Conservation (phyloP, 768 basidiomycete genomes). For the Hirschioporus abietinus region DNA sequence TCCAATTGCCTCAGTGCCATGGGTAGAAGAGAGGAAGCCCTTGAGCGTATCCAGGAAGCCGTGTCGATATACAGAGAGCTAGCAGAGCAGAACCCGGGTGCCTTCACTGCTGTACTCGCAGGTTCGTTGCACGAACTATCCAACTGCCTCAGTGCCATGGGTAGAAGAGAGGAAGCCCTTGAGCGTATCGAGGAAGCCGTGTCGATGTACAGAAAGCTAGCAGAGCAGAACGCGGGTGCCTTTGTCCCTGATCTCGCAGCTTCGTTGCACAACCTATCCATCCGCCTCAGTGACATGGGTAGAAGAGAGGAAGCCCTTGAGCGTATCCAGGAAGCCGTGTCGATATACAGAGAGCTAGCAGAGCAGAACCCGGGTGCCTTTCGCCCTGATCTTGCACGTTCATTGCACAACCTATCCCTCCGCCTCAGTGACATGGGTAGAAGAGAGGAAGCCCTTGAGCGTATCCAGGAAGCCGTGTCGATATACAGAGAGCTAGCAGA, state of each 20-base stretch:
- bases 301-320: conserved; percentile 10
- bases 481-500: conserved; percentile 10
- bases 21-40: conserved; percentile 10
- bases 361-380: conserved; percentile 3
- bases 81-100: not conserved
- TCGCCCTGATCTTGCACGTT: conserved; percentile 3
- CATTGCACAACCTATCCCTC: conserved; percentile 11
- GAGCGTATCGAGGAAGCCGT: conserved; percentile 7
- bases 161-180: conserved; percentile 10
- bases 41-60: conserved; percentile 7
- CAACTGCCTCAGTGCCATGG: conserved; percentile 7
- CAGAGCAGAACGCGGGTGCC: not conserved
- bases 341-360: conserved; percentile 5
- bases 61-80: conserved; percentile 5
- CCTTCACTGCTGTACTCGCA: conserved; percentile 7
- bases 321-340: conserved; percentile 9
- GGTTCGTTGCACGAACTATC: conserved; percentile 8
- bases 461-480: conserved; percentile 8
- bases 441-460: conserved; percentile 10
- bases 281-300: conserved; percentile 5
- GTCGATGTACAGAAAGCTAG: not conserved
- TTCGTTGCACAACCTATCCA: conserved; percentile 9
- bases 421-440: conserved; percentile 9
- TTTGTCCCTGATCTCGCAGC: conserved; percentile 3
- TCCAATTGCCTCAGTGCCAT: conserved; percentile 6